Evolutionary conservation across 75 land plant genomes (phyloP), one percentile per base, ranked within the genome.

Genomic region (Cryptomeria japonica): DNA sequence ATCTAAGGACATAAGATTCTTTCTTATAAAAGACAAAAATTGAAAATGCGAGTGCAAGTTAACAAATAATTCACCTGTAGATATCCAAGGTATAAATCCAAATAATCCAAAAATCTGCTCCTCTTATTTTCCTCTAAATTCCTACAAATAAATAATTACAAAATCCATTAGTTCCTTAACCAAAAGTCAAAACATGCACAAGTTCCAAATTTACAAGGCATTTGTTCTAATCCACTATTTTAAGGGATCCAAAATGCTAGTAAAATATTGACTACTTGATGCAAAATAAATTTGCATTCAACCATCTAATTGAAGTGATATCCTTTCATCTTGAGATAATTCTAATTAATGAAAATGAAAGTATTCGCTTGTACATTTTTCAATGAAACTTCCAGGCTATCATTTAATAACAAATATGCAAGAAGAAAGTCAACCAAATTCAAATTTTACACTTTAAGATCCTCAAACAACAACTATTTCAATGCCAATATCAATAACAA

Each of bases 51-150:
- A 32, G 15, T 73, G 77, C 37, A 13, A 73, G 32, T 73, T 73
- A 31, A 32, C 37, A 73, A 73, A 32, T 73, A 87, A 89, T 80
- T 64, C 70, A 96, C 98, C 90, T 96, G 98, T 89, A 96, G 72
- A 88, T 95, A 91, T 32, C 94, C 94, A 61, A 96, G 89, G 84
- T 96, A 96, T 70, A 94, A 90, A 88, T 96, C 96, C 15, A 96
- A 91, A 83, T 90, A 88, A 84, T 96, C 98, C 86, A 95, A 95
- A 85, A 95, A 90, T 83, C 87, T 83, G 80, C 88, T 87, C 18
- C 86, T 85, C 44, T 87, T 70, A 1, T 79, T 80, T 16, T 87
- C 90, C 49, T 90, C 89, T 91, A 90, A 42, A 16, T 90, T 80
- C 93, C 96, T 94, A 87, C 79, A 44, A 38, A 87, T 36, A 34